Evolutionary conservation across 2,329 filamentous ascomycete species (phyloP).

Genomic region (Paecilomyces sp.): DNA sequence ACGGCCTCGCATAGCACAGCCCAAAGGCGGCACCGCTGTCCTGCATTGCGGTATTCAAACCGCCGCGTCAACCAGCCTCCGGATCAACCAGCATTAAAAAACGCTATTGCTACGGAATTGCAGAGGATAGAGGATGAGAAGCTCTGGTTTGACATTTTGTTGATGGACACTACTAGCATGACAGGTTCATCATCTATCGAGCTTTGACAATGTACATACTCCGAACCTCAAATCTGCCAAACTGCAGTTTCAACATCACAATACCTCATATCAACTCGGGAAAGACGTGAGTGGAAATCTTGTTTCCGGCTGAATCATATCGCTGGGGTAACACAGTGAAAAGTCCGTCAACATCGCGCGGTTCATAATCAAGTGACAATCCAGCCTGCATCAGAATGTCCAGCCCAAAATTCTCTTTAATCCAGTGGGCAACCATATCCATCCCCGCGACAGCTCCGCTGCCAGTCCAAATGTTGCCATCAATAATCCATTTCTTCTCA

Average conservation of each 20-base stretch:
- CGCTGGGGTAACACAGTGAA: constrained; percentile 19
- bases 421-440: constrained; percentile 38
- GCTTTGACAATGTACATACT: neutral
- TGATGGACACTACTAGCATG: constrained; percentile 4
- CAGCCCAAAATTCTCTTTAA: constrained; percentile 27
- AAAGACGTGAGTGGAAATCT: constrained; percentile 19
- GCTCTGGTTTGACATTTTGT: constrained; percentile 3
- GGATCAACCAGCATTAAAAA: neutral
- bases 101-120: constrained; percentile 3
- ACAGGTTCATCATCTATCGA: neutral
- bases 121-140: constrained; percentile 6
- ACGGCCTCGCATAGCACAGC: constrained; percentile 1
- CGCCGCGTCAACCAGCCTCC: constrained; percentile 2
- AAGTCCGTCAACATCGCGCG: constrained; percentile 25
- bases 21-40: constrained; percentile 7
- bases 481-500: constrained; percentile 39
- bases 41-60: constrained; percentile 10
- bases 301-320: constrained; percentile 21
- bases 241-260: too few relatives aligned
- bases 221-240: too few relatives aligned
- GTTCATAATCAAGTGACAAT: constrained; percentile 28
- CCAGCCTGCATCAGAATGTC: constrained; percentile 17
- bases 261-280: too few relatives aligned
- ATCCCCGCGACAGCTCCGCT: constrained; percentile 41
- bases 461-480: constrained; percentile 43